These are phyloP conservation scores for Claviceps sp. DNA, from an alignment of 2,329 filamentous ascomycete species.

Conservation along the genomic window DNA sequence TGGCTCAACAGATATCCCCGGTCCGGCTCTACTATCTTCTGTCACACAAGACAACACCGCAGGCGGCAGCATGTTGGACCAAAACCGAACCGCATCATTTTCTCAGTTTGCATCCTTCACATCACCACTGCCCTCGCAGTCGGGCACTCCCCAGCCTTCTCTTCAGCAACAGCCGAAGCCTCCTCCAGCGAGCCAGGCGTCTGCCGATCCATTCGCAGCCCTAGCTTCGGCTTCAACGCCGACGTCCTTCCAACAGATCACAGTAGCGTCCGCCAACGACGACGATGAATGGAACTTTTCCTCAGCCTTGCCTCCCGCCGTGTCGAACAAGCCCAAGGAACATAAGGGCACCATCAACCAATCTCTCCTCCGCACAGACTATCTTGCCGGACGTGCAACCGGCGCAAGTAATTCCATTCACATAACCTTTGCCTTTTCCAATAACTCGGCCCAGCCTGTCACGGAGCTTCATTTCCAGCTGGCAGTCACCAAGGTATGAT, in stretches of 20 bases:
- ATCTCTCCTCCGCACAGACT: constrained; percentile 56
- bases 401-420: constrained; percentile 45
- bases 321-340: constrained; percentile 39
- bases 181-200: constrained; percentile 26
- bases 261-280: constrained; percentile 42
- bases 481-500: constrained; percentile 73
- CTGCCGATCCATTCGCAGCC: constrained; percentile 39
- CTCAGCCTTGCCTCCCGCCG: constrained; percentile 60
- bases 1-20: constrained; percentile 43
- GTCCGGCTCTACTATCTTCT: constrained; percentile 50
- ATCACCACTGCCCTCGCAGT: constrained; percentile 37
- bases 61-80: constrained; percentile 26
- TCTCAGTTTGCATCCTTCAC: constrained; percentile 42
- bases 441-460: constrained; percentile 57
- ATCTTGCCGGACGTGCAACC: constrained; percentile 51
- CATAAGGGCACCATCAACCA: constrained; percentile 57
- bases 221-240: constrained; percentile 22
- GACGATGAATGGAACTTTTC: constrained; percentile 95
- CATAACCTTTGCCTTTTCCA: constrained; percentile 72
- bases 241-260: constrained; percentile 10
- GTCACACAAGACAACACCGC: constrained; percentile 48
- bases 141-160: constrained; percentile 39
- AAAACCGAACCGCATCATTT: constrained; percentile 33
- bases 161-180: constrained; percentile 33
- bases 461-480: constrained; percentile 79